A percentile compares a stretch with the other conserved stretches of the same genome.
Evolutionary conservation across 2,329 filamentous ascomycete genomes (phyloP).

Genomic region (Colletotrichum eleusines): DNA sequence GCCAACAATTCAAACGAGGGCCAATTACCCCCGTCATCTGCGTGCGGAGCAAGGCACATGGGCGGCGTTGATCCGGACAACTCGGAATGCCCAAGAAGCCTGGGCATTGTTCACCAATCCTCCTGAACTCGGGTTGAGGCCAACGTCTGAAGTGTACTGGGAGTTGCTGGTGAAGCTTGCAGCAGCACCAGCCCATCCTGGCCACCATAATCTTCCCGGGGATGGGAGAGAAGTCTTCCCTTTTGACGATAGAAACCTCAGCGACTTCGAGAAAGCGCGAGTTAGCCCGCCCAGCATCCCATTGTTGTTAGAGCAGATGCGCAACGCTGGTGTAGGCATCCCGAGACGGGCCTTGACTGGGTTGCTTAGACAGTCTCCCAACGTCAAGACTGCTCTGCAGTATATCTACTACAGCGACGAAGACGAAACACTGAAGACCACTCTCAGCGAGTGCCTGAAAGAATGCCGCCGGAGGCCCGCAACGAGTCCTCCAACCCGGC

Average conservation of each 20-base stretch:
- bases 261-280: constrained; percentile 74
- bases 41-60: constrained; percentile 51
- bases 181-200: constrained; percentile 47
- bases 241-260: constrained; percentile 62
- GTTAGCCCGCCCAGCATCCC: constrained; percentile 69
- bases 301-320: constrained; percentile 72
- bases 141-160: constrained; percentile 62
- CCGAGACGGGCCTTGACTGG: constrained; percentile 31
- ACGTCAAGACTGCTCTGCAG: constrained; percentile 43
- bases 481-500: not conserved
- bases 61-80: constrained; percentile 69
- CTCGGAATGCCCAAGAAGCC: constrained; percentile 71
- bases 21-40: constrained; percentile 20
- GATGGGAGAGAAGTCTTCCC: constrained; percentile 50
- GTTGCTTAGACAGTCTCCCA: constrained; percentile 31
- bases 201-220: constrained; percentile 42
- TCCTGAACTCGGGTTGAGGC: constrained; percentile 50
- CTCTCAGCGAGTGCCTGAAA: not conserved
- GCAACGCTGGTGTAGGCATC: constrained; percentile 56
- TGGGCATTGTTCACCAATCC: constrained; percentile 64
- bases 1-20: constrained; percentile 67
- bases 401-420: constrained; percentile 47
- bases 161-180: constrained; percentile 72
- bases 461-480: not conserved
- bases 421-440: constrained; percentile 8